Base-by-base conservation (phyloP, 805 yeast species). In the Tetrapisispora pingtungensis region DNA sequence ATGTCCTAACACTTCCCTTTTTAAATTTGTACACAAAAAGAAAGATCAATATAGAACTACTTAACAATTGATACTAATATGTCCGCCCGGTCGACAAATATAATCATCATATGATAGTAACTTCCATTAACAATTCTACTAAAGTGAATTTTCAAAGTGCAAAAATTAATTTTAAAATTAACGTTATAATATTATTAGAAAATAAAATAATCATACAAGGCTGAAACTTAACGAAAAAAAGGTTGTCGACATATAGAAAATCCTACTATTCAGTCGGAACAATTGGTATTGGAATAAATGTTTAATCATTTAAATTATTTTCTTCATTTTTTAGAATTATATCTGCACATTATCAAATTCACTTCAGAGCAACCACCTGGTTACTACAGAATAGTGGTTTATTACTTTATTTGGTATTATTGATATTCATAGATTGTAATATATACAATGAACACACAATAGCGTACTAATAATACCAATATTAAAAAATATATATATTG, bases 51-150 rank as follows among this genome's bases (percentile, higher is more conserved):
- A 49, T 46, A 45, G 43, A 46, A 49, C 58, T 51, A 50, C 58
- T 51, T 47, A 48, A 48, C 51, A 45, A 24, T 39, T 52, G 54
- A 61, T 62, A 62, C 67, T 62, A 56, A 39, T 64, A 68, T 68
- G 73, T 68, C 72, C 73, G 73, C 73, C 73, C 73, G 73, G 73
- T 68, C 73, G 66, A 65, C 61, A 59, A 56, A 51, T 44, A 53
- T 60, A 37, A 37, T 64, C 67, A 64, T 64, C 68, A 64, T 58
- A 48, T 55, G 28, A 32, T 19, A 33, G 3, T 7, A 37, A 17
- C 13, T 17, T 15, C 14, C 3, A 3, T 27, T 27, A 22, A 35
- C 24, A 5, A 28, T 14, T 30, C 27, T 10, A 30, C 36, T 39
- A 5, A 31, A 39, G 42, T 41, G 32, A 41, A 33, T 34, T 30